Evolutionary conservation across 495 filamentous ascomycete species (phyloP), one percentile per base, ranked within the genome.

Genomic region (Elasticomyces elasticus): DNA sequence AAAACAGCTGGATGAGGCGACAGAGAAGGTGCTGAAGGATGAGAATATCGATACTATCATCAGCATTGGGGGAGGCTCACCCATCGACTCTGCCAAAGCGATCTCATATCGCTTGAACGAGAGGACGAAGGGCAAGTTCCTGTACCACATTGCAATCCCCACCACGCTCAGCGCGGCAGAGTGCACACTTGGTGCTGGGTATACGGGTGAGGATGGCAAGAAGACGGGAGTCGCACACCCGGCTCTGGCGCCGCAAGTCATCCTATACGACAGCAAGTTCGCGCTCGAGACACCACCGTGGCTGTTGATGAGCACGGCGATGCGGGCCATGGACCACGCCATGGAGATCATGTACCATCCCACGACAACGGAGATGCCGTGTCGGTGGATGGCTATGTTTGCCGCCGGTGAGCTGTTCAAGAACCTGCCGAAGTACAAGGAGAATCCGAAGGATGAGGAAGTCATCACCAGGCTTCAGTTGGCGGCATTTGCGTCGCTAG

Each of bases 161-260:
- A 77, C 75, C 0, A 77, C 75, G 0, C 59, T 77, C 23, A 70
- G 66, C 27, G 74, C 74, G 2, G 69, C 67, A 5, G 75, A 77
- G 49, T 75, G 72, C 58, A 74, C 75, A 4, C 58, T 66, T 41
- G 54, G 47, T 17, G 74, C 66, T 7, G 73, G 71, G 0, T 76
- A 70, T 55, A 75, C 73, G 1, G 61, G 61, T 12, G 55, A 46
- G 13, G 47, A 64, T n/a, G 73, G 73, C 9, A 59, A 61, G 23
- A 77, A 77, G 51, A 69, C 65, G 0, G 66, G 65, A 12, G 65
- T 76, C 27, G 44, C 50, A 0, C 61, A 60, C 17, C 65, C 65
- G 0, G 60, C 69, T n/a, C 49, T 73, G n/a, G 71, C 60, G 0
- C 65, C 68, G 0, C 41, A 64, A 13, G 67, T 65, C 25, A 66